Evolutionary conservation across 2,329 filamentous ascomycete genomes (phyloP), one percentile per base, ranked within the genome.

Genomic region (Trichophyton verrucosum): DNA sequence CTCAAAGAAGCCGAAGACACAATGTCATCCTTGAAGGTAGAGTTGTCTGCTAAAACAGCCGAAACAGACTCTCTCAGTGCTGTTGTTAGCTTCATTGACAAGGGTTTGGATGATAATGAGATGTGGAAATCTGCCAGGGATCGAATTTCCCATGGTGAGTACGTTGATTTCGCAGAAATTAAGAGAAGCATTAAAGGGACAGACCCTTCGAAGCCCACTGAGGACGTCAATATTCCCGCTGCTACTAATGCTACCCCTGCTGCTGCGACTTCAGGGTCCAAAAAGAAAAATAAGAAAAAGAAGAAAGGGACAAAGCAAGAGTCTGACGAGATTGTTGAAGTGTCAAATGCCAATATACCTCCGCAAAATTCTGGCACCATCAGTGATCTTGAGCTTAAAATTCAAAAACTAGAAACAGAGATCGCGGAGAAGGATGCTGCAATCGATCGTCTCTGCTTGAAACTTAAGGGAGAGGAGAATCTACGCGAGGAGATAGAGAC

Each of bases 231-330:
- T 15, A 33, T 11, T 15, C 36, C 38, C n/a, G 17, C 57, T 15
- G 69, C 71, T 2, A 17, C 17, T 49, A 36, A 38, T 13, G 11
- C 9, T 38, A 4, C 33, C 9, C 33, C 33, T 38, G 33, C 38
- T n/a, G 17, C 57, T 13, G 69, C 71, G 2, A 17, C 8, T 49
- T 11, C 40, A 13, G 73, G 77, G 9, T 76, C 76, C 62, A 92
- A 91, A 75, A 95, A 89, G 74, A 91, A 89, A 73, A 95, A 91
- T 65, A 89, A 89, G 71, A 95, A 92, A 78, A 96, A 95, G 81
- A 88, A 86, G 74, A 92, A 91, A 77, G 84, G 82, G 17, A 82
- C 80, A 36, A 83, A 82, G 64, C 72, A 72, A 5, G 71, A 73
- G 5, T 73, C 77, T 7, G 73, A 75, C n/a, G 57, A 68, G 13